Base-by-base conservation (phyloP, 768 basidiomycete genomes). In the Auricularia heimuer region DNA sequence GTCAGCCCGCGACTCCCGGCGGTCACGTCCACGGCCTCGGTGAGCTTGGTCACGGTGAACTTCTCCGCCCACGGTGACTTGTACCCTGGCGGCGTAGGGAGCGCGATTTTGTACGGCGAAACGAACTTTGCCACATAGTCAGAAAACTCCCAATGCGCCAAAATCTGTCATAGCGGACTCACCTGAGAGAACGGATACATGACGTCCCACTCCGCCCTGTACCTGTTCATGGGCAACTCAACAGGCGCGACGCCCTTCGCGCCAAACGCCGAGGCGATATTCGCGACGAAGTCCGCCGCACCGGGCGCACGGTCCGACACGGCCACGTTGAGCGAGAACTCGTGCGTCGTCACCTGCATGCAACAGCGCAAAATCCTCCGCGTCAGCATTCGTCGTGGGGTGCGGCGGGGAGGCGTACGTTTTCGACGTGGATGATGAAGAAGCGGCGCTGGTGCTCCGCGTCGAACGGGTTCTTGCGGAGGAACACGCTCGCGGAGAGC, bases 141-240 rank as follows among this genome's bases (percentile, higher is more conserved):
- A 67, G 47, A 39, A 33, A 4, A 51, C 34, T 29, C 11, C 8
- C 24, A 64, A 60, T 63, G 47, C 29, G 29, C 2, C 29, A 29
- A 29, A 29, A 62, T 58, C 7, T 1, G 24, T 39, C 54, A 65
- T 18, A 58, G 34, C 37, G 39, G 7, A 58, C 84, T 42, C 69
- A 90, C 91, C 54, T 85, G 77, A 2, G 88, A 89, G 74, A 92
- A 90, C 14, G 90, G 90, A 73, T 89, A 92, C 45, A 95, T 71
- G 1, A 85, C 77, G 73, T 96, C 92, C 94, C 94, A 98, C 69
- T 97, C 92, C 16, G 83, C 76, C 68, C 93, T 94, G 71, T 86
- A 81, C 65, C 90, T 86, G 66, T 90, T 81, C 82, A 93, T 87
- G 2, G 78, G 72, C 6, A 88, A 80, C 0, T 80, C 76, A 1